Base-by-base conservation (phyloP, 257 asterid genomes). In the Cordia subcordata region DNA sequence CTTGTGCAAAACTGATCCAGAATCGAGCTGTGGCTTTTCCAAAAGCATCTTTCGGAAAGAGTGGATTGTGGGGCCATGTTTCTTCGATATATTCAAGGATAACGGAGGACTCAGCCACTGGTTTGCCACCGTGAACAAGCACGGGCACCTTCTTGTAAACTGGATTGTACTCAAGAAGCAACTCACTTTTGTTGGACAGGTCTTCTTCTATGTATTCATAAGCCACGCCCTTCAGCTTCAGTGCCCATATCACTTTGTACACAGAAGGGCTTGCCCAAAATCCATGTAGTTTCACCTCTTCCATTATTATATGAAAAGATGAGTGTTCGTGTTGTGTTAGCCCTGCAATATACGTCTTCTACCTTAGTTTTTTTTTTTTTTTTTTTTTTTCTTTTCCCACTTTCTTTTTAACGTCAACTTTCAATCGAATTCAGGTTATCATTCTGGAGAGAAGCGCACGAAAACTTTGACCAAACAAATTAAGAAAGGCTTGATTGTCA, bases 31-130 rank as follows among this genome's bases (percentile, higher is more conserved):
- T 6, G 46, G 75, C 69, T 21, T 22, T 65, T 11, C 64, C 66
- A 23, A 23, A 33, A 15, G 72, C 23, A 42, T 65, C 69, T 15
- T 52, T 20, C 3, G 79, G 75, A 0, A 74, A 32, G 32, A 69
- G 60, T 15, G 75, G 79, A 51, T 37, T 51, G 1, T 27, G 59
- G 12, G 72, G 68, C 72, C 79, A 74, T 15, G 75, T 74, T 5
- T 74, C 72, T 53, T 74, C 72, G 1, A 74, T 74, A 55, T 74
- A 74, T 56, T 69, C 75, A 13, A 74, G 79, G 21, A 74, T 69
- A 14, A 74, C 54, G n/a, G 35, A 46, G 50, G 79, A 74, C 20
- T 74, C 79, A 1, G 61, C 58, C 8, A 69, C 27, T 37, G 75
- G 66, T 61, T 57, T 74, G 33, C 72, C 75, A 12, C 20, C 44